Conservation (phyloP, 2,329 filamentous ascomycete genomes). For the Colletotrichum neosansevieriae region DNA sequence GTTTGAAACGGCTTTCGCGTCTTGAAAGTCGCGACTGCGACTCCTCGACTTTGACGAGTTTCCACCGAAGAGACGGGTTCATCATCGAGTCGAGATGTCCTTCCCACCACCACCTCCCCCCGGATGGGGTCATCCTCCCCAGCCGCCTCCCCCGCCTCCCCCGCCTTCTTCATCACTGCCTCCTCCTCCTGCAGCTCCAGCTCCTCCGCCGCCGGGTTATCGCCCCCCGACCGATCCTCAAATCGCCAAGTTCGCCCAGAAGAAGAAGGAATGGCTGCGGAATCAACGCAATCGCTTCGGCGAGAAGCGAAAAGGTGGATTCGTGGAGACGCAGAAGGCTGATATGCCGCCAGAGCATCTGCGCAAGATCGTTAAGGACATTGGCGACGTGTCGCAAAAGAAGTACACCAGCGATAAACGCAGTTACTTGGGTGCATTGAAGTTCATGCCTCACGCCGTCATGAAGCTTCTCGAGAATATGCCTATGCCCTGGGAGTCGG, state of each 20-base stretch:
- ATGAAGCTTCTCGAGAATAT: conserved; percentile 98
- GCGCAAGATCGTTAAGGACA: conserved; percentile 98
- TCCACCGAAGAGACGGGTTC: conserved; percentile 22
- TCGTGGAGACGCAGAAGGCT: conserved; percentile 97
- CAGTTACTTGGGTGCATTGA: conserved; percentile 95
- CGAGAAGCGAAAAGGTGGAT: conserved; percentile 96
- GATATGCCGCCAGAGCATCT: conserved; percentile 99
- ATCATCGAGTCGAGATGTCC: conserved; percentile 58
- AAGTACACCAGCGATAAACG: conserved; percentile 99
- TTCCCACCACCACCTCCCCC: conserved; percentile 69
- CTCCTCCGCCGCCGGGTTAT: conserved; percentile 89
- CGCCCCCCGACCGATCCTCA: conserved; percentile 84
- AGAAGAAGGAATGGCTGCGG: conserved; percentile 99
- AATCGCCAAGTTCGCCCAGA: conserved; percentile 94
- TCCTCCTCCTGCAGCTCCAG: conserved; percentile 67
- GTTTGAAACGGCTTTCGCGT: conserved; percentile 32
- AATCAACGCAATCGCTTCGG: conserved; percentile 92
- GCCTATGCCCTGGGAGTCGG: conserved; percentile 99
- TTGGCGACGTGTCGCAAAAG: conserved; percentile 98
- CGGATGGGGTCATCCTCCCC: conserved; percentile 64
- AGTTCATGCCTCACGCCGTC: conserved; percentile 99
- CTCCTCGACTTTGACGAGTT: conserved; percentile 37
- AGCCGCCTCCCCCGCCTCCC: conserved; percentile 67
- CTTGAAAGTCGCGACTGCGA: conserved; percentile 40
- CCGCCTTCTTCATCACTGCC: conserved; percentile 69